Conservation (phyloP, 169 alveolate genomes). For the Eimeria acervulina region DNA sequence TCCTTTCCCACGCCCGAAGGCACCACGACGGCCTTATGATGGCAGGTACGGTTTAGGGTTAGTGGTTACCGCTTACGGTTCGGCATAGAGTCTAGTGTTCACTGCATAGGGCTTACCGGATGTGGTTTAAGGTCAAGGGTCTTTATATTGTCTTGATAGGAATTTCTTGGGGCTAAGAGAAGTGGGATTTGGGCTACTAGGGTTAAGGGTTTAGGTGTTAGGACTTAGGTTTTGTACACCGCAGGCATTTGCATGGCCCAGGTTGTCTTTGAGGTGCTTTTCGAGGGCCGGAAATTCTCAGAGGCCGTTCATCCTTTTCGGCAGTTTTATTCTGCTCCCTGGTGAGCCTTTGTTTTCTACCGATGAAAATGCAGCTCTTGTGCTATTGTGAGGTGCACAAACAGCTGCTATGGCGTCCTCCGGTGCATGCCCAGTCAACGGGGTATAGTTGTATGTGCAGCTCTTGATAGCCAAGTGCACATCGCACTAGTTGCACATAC, state of each 20-base stretch:
- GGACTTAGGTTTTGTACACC: not conserved
- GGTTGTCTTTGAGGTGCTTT: conserved; percentile 32
- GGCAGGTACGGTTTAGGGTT: conserved; percentile 21
- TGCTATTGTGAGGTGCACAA: not conserved
- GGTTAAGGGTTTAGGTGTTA: conserved; percentile 2
- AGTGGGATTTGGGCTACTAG: not conserved
- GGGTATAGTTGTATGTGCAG: not conserved
- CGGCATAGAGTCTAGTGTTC: no score
- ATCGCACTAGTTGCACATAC: not conserved
- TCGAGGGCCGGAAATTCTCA: conserved; percentile 32
- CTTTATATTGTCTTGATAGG: no score
- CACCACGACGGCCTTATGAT: conserved; percentile 70
- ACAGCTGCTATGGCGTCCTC: not conserved
- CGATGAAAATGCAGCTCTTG: not conserved
- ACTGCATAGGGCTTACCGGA: conserved; percentile 11
- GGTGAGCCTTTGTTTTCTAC: not conserved
- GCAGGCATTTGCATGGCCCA: conserved; percentile 71
- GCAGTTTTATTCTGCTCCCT: conserved; percentile 58
- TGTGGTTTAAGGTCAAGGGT: not conserved
- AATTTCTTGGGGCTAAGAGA: not conserved
- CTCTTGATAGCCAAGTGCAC: no score
- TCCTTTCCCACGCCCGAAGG: conserved; percentile 60
- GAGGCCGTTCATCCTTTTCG: not conserved
- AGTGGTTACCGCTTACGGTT: not conserved
- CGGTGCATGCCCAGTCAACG: not conserved